These are phyloP conservation scores for Paxillus involutus DNA, from an alignment of 768 basidiomycete species.

Conservation along the genomic window DNA sequence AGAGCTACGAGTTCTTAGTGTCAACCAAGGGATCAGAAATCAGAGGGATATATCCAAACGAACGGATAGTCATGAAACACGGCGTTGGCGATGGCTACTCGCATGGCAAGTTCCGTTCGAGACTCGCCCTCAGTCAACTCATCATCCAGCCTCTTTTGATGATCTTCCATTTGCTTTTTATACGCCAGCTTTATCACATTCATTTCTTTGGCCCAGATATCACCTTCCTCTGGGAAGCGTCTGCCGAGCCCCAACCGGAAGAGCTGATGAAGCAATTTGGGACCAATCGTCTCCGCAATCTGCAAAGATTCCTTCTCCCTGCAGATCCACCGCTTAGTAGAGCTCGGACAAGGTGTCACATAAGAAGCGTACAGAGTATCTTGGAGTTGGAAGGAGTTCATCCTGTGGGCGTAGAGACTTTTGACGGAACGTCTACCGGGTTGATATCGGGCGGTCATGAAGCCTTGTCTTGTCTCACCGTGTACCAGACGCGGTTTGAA, in stretches of 20 bases:
- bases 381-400: conserved; percentile 18
- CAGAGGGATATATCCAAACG: conserved; percentile 2
- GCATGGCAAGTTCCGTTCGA: conserved; percentile 18
- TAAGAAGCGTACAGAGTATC: conserved; percentile 20
- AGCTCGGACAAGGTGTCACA: background rate
- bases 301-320: conserved; percentile 28
- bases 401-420: conserved; percentile 1
- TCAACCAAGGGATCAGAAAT: background rate
- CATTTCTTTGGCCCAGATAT: conserved; percentile 24
- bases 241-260: conserved; percentile 29
- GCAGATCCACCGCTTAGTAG: background rate
- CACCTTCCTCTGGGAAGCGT: conserved; percentile 26
- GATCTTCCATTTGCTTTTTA: conserved; percentile 1
- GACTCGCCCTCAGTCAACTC: conserved; percentile 7
- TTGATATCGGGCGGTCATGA: conserved; percentile 33
- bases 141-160: conserved; percentile 12
- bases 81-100: conserved; percentile 25
- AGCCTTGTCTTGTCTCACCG: conserved; percentile 44
- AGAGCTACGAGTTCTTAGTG: conserved; percentile 3
- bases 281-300: conserved; percentile 21
- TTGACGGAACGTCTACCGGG: conserved; percentile 15
- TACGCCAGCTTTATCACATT: background rate
- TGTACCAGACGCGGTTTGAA: conserved; percentile 34
- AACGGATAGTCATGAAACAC: conserved; percentile 27
- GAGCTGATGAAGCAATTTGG: conserved; percentile 28